Conservation (phyloP, 805 yeast genomes). For the Lipomyces sp. region DNA sequence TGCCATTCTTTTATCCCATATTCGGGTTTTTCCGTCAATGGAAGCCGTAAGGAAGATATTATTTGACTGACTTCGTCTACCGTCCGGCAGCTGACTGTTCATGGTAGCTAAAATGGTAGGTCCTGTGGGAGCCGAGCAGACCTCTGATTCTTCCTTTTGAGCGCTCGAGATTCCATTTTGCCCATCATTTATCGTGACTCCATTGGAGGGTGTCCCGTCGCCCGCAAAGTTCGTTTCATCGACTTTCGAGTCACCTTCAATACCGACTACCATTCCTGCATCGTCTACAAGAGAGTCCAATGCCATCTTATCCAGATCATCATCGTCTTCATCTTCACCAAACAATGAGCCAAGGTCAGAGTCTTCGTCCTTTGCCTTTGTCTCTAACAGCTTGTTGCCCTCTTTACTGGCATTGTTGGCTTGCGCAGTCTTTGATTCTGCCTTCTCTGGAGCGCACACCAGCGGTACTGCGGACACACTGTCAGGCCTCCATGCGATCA, state of each 20-base stretch:
- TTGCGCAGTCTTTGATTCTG: neutral
- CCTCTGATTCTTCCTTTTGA: neutral
- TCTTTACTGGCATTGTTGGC: neutral
- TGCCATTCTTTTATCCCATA: conserved; percentile 78
- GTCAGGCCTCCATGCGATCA: conserved; percentile 60
- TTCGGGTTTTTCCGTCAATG: conserved; percentile 76
- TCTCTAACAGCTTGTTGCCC: neutral
- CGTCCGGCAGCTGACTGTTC: conserved; percentile 1
- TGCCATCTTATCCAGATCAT: conserved; percentile 10
- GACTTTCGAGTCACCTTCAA: neutral
- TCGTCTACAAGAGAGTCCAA: neutral
- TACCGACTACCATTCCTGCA: neutral
- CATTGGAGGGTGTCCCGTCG: conserved; percentile 7
- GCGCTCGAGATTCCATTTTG: conserved; percentile 1
- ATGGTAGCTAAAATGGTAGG: neutral
- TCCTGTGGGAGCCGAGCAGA: neutral
- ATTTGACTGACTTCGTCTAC: conserved; percentile 41
- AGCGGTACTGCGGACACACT: neutral
- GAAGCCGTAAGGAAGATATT: conserved; percentile 75
- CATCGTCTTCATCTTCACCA: conserved; percentile 60
- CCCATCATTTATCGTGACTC: conserved; percentile 21
- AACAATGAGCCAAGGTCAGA: conserved; percentile 57
- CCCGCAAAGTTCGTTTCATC: neutral
- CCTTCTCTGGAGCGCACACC: neutral
- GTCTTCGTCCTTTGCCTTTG: conserved; percentile 6